Conservation (phyloP, 805 yeast species). For the Ogataea sp. region DNA sequence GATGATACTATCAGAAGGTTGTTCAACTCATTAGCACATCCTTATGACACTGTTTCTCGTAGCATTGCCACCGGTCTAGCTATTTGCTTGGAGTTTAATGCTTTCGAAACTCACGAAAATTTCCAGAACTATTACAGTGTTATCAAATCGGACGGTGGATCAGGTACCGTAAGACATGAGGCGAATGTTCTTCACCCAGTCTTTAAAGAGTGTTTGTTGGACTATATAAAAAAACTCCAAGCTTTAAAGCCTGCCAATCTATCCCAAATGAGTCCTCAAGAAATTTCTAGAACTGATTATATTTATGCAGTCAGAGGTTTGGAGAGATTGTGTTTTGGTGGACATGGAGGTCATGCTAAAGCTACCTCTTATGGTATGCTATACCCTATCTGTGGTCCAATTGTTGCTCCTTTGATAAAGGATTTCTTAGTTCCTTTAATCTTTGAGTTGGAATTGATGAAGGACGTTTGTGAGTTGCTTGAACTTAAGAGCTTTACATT, state of each 20-base stretch:
- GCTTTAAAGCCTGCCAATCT: slow-evolving; percentile 23
- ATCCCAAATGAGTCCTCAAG: slow-evolving; percentile 39
- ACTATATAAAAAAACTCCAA: slow-evolving; percentile 35
- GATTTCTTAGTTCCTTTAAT: slow-evolving; percentile 61
- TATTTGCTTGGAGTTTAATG: slow-evolving; percentile 17
- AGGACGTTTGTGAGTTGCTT: slow-evolving; percentile 74
- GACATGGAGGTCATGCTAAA: slow-evolving; percentile 11
- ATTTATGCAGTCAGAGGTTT: slow-evolving; percentile 55
- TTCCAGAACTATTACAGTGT: slow-evolving; percentile 18
- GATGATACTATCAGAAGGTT: slow-evolving; percentile 35
- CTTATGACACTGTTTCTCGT: slow-evolving; percentile 65
- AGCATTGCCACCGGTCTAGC: slow-evolving; percentile 57
- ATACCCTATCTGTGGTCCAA: slow-evolving; percentile 14
- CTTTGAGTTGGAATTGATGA: slow-evolving; percentile 52
- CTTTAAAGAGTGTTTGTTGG: slow-evolving; percentile 29
- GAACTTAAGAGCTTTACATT: slow-evolving; percentile 45
- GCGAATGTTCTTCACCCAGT: slow-evolving; percentile 19
- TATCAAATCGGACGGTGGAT: slow-evolving; percentile 7
- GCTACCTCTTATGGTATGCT: slow-evolving; percentile 45
- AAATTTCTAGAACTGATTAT: slow-evolving; percentile 50
- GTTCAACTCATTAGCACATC: slow-evolving; percentile 47
- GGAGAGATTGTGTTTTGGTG: background rate
- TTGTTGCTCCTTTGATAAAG: slow-evolving; percentile 37
- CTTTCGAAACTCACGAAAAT: slow-evolving; percentile 9
- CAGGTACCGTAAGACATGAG: slow-evolving; percentile 26